A percentile compares a stretch with the other conserved stretches of the same genome.
Evolutionary conservation across 176 grass and related monocot genomes (phyloP).

Genomic region (Aegilops umbellulata): DNA sequence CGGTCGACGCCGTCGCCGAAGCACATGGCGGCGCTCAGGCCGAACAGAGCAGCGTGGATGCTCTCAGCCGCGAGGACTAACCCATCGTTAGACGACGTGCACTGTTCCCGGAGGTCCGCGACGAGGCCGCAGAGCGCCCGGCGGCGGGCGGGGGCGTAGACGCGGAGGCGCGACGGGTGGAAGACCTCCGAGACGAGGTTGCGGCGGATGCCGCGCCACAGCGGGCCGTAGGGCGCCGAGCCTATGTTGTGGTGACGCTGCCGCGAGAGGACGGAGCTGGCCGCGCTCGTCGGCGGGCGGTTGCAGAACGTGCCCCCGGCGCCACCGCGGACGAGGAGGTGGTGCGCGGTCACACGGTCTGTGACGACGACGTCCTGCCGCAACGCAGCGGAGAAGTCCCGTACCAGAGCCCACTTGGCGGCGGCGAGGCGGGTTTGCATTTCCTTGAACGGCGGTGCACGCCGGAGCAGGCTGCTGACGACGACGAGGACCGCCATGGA

Average conservation of each 20-base stretch:
- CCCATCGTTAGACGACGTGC: neutral
- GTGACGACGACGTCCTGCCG: neutral
- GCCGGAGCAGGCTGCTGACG: neutral
- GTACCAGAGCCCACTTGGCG: neutral
- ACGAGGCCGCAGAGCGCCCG: neutral
- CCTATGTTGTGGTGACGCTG: slow-evolving; percentile 22
- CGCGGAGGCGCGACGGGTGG: neutral
- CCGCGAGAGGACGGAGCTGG: slow-evolving; percentile 16
- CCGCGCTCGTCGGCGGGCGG: neutral
- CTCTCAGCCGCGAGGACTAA: neutral
- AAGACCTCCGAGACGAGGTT: slow-evolving; percentile 12
- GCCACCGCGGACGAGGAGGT: neutral
- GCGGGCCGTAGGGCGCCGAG: slow-evolving; percentile 18
- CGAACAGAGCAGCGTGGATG: neutral
- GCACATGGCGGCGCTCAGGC: slow-evolving; percentile 4
- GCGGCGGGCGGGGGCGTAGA: neutral
- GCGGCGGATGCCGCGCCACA: slow-evolving; percentile 6
- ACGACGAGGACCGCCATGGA: neutral
- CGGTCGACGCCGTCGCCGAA: neutral
- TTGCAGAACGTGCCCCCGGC: neutral
- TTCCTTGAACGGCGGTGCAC: neutral
- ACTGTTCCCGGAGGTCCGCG: neutral
- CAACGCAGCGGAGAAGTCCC: neutral
- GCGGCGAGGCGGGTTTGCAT: neutral
- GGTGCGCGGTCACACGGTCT: neutral